phyloP scores from a whole-genome alignment of 768 basidiomycete genomes.

The Lentinula aciculospora region DNA sequence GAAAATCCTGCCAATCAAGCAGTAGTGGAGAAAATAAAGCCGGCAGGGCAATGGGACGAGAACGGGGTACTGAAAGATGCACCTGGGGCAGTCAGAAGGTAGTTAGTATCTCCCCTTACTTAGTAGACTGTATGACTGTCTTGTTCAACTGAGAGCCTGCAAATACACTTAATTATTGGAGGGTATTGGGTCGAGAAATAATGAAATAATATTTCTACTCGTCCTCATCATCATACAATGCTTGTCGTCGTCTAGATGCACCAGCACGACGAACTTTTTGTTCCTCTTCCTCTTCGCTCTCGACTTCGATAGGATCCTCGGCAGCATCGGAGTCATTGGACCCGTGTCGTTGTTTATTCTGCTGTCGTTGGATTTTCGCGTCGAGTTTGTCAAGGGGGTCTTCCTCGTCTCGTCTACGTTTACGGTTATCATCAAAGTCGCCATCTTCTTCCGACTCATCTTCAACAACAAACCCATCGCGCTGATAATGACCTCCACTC shows the following conservation, averaged over 20 bases:
- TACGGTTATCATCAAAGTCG: constrained; percentile 31
- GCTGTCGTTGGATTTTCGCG: constrained; percentile 41
- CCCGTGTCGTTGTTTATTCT: constrained; percentile 29
- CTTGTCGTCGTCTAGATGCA: constrained; percentile 49
- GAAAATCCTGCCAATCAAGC: constrained; percentile 77
- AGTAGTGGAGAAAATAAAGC: constrained; percentile 69
- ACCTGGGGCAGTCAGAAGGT: constrained; percentile 21
- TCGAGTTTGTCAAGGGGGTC: constrained; percentile 69
- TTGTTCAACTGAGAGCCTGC: too few species aligned
- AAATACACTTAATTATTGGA: too few species aligned
- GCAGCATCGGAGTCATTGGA: constrained; percentile 25
- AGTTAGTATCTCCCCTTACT: background rate
- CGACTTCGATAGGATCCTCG: constrained; percentile 61
- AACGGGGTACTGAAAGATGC: constrained; percentile 44
- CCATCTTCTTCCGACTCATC: constrained; percentile 70
- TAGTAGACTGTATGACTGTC: background rate
- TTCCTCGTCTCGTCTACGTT: constrained; percentile 30
- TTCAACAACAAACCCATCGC: constrained; percentile 81
- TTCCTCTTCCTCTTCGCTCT: constrained; percentile 73
- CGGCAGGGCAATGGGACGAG: constrained; percentile 52
- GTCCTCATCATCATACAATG: constrained; percentile 61
- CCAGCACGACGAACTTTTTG: constrained; percentile 55
- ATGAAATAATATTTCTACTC: constrained; percentile 11
- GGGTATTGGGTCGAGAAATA: too few species aligned
- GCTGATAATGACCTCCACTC: constrained; percentile 68